Base-by-base conservation (phyloP, 108 stramenopile genomes). In the Cafeteria roenbergensis region DNA sequence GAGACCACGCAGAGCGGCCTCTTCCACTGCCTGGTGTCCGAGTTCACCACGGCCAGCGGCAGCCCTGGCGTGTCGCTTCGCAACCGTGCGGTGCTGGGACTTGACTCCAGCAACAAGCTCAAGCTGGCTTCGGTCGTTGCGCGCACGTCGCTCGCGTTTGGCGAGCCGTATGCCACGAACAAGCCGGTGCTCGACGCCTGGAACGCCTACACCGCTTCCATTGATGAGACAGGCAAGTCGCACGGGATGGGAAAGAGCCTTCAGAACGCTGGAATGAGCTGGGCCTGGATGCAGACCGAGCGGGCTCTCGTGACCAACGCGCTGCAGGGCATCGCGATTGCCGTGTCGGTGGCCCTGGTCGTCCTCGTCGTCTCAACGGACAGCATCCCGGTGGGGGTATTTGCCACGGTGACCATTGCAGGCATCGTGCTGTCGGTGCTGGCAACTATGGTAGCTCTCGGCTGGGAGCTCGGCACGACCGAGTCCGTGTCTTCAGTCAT, bases 401-500 rank as follows among this genome's bases (percentile, higher is more conserved):
- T 54, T 17, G 70, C 71, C 35, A 72, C 71, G 63, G 0, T 58
- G 14, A 12, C 56, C 50, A 69, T 75, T 32, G 51, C 42, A 20
- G 28, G 33, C 57, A 72, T 75, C 50, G 71, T 75, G 33, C 37
- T 57, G 4, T 24, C 34, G 20, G 71, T 75, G 1, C 34, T 75
- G 36, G 75, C 66, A 29, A 48, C 60, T 2, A 51, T 52, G 51
- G 29, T 62, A 3, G n/a, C 42, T 1, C 53, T 67, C 9, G 71
- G 71, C 17, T 75, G 66, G 66, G 56, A 37, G 25, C 58, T 75
- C 0, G 75, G 75, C 34, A 54, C 72, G 56, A 56, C 61, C 4
- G 71, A 75, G 64, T 37, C 55, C 25, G 52, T 75, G 34, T 66
- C 71, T 1, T 64, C 51, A 1, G 63, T 75, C 51, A 75, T 75